phyloP scores from a whole-genome alignment of 2,329 filamentous ascomycete genomes.

The Cordyceps farinosa region DNA sequence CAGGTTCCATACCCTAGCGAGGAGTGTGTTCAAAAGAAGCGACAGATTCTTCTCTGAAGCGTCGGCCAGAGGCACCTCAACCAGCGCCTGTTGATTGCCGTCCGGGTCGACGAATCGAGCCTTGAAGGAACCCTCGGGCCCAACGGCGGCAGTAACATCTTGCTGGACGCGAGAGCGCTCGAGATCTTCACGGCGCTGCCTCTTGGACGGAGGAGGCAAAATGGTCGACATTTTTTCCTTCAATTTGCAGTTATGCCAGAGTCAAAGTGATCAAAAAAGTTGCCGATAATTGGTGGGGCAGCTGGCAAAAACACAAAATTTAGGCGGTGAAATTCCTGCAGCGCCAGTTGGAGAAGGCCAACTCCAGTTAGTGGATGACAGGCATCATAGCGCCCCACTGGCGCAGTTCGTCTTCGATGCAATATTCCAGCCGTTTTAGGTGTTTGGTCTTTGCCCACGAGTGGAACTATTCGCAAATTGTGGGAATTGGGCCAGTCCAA shows the following conservation, averaged over 20 bases:
- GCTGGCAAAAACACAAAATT: constrained; percentile 31
- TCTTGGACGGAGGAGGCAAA: constrained; percentile 80
- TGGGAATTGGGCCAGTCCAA: constrained; percentile 29
- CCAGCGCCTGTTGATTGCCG: constrained; percentile 66
- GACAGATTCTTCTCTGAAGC: constrained; percentile 87
- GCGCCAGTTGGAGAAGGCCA: background rate
- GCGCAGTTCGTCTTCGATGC: background rate
- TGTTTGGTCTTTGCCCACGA: constrained; percentile 26
- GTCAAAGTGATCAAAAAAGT: background rate
- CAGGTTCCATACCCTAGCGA: constrained; percentile 59
- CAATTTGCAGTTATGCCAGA: background rate
- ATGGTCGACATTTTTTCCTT: constrained; percentile 68
- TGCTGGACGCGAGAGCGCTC: constrained; percentile 72
- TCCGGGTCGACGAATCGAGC: constrained; percentile 84
- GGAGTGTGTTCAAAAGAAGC: constrained; percentile 76
- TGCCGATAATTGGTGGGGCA: constrained; percentile 26
- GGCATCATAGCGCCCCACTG: constrained; percentile 14
- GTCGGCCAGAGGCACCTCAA: constrained; percentile 76
- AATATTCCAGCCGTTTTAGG: background rate
- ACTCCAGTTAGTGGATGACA: background rate
- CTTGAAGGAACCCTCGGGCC: constrained; percentile 71
- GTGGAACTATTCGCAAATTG: constrained; percentile 30
- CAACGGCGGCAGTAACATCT: constrained; percentile 65
- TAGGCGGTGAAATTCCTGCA: constrained; percentile 28
- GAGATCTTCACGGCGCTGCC: constrained; percentile 72